Base-by-base conservation (phyloP, 164 flowering plant genomes). In the Taxillus chinensis region DNA sequence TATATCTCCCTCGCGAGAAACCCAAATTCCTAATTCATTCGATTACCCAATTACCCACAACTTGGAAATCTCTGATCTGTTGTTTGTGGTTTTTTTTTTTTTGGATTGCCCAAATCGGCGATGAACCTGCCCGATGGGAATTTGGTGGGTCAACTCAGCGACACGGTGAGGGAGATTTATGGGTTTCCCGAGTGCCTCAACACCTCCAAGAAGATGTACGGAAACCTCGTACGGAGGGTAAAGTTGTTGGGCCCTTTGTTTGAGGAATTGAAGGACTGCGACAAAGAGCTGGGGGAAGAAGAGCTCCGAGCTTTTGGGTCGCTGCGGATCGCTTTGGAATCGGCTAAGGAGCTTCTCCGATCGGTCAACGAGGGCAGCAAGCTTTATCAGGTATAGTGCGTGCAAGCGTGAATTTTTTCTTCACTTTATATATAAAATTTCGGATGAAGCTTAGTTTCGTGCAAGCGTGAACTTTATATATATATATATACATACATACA, bases 191-290 rank as follows among this genome's bases (percentile, higher is more conserved):
- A 87, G 59, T 87, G 87, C 68, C 69, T 68, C 16, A 72, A 75
- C 69, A 66, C 71, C 0, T 76, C 75, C 51, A 87, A 75, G 82
- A 82, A 71, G 77, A 75, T 82, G 77, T 81, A 80, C 64, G 59
- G 75, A 14, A 80, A 85, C 75, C 74, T 92, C 63, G 80, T 75
- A 8, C 78, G 98, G 50, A 77, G 98, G 67, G 77, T 92, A 65
- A 89, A 86, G 85, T 82, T 92, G 0, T 68, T 92, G 64, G 80
- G 85, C 73, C 96, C 98, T 59, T 70, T 92, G 39, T 83, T 89
- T 60, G 98, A 92, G 72, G 98, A 92, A 62, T 71, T 89, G 73
- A 70, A 70, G 62, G 96, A 84, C 41, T 59, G 70, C 13, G 74
- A 77, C 3, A 70, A 54, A 11, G 72, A 68, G 64, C 62, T 83